Conservation (phyloP, 768 basidiomycete genomes). For the Kwoniella sp. region DNA sequence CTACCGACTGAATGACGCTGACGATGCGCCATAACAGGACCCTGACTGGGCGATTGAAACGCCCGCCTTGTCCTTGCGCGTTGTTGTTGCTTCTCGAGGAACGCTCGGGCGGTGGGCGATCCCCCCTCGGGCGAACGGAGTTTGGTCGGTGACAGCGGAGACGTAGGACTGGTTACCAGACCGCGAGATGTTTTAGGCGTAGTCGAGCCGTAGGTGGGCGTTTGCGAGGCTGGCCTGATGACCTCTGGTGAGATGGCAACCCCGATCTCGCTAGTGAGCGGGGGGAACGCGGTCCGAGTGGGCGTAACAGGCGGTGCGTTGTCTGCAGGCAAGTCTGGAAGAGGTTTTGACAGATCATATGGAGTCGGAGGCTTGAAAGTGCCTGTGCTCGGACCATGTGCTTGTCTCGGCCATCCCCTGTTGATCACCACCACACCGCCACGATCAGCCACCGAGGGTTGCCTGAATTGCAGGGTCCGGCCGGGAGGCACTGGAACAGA, state of each 20-base stretch:
- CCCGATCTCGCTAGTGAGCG: constrained; percentile 18
- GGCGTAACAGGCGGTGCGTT: constrained; percentile 1
- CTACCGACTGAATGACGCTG: background rate
- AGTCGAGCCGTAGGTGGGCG: background rate
- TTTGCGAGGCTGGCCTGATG: background rate
- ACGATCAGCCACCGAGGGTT: constrained; percentile 13
- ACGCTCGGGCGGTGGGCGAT: constrained; percentile 28
- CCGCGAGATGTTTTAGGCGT: constrained; percentile 4
- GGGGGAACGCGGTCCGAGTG: background rate
- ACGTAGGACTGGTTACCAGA: background rate
- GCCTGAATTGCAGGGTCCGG: constrained; percentile 20
- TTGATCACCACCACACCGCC: constrained; percentile 19
- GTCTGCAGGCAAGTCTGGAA: constrained; percentile 11
- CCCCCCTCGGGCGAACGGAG: constrained; percentile 10
- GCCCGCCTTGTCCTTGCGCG: constrained; percentile 33
- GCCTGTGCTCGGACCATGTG: background rate
- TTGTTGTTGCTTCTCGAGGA: constrained; percentile 40
- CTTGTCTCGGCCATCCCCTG: background rate
- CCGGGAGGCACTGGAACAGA: constrained; percentile 3
- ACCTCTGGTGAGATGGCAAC: constrained; percentile 27
- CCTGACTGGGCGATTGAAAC: constrained; percentile 29
- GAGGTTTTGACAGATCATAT: constrained; percentile 11
- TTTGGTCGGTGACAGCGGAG: constrained; percentile 7
- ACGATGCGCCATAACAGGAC: constrained; percentile 5
- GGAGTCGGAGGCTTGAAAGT: constrained; percentile 7